phyloP scores from a whole-genome alignment of 108 stramenopile genomes.

The Conticribra guillardii region DNA sequence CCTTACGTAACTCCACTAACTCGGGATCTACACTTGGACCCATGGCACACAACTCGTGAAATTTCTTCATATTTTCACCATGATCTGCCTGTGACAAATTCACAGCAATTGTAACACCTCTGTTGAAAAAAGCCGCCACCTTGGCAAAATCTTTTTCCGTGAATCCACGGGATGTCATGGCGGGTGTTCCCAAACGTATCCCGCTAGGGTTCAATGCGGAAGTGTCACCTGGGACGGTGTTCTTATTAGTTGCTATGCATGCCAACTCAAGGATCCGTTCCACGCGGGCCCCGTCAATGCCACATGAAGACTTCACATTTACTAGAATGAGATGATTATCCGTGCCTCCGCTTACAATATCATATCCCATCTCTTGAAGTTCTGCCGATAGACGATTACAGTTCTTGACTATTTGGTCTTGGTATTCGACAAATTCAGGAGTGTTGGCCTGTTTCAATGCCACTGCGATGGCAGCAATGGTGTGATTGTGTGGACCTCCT shows the following conservation, averaged over 20 bases:
- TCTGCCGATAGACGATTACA: slow-evolving; percentile 74
- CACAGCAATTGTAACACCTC: slow-evolving; percentile 91
- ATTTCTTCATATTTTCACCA: slow-evolving; percentile 90
- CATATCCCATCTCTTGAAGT: slow-evolving; percentile 86
- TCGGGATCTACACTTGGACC: slow-evolving; percentile 91
- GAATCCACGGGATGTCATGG: slow-evolving; percentile 96
- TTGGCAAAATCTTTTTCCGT: slow-evolving; percentile 95
- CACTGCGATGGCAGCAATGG: slow-evolving; percentile 97
- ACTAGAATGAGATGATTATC: slow-evolving; percentile 99
- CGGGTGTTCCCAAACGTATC: slow-evolving; percentile 99
- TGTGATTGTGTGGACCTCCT: slow-evolving; percentile 99
- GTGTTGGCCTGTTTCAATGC: slow-evolving; percentile 94
- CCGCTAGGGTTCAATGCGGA: slow-evolving; percentile 97
- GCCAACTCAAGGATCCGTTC: slow-evolving; percentile 97
- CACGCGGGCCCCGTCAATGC: slow-evolving; percentile 98
- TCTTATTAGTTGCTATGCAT: slow-evolving; percentile 96
- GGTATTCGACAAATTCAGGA: slow-evolving; percentile 96
- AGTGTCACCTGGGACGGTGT: slow-evolving; percentile 95
- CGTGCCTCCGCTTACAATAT: slow-evolving; percentile 98
- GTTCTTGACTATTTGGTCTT: slow-evolving; percentile 90
- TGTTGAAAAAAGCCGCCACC: slow-evolving; percentile 96
- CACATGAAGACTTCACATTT: slow-evolving; percentile 92
- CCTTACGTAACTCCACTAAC: slow-evolving; percentile 82
- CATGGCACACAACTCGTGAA: slow-evolving; percentile 88
- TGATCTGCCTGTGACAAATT: slow-evolving; percentile 81